Evolutionary conservation across 768 basidiomycete species (phyloP), one percentile per base, ranked within the genome.

Genomic region (Nevesoporus exiguus): DNA sequence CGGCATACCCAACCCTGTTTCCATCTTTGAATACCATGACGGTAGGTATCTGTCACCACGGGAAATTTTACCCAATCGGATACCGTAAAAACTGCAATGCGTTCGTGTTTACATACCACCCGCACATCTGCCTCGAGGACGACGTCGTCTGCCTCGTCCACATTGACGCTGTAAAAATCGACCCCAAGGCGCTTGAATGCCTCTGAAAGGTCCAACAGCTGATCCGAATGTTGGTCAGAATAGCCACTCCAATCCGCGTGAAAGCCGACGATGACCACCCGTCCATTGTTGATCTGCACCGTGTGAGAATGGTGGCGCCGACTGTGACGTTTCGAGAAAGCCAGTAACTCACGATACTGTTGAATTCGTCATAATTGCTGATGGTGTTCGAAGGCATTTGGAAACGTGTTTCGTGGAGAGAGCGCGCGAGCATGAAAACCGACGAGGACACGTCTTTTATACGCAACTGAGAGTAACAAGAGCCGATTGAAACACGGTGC

Each of bases 151-250:
- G 79, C 78, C 34, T 73, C 74, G 60, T 93, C 90, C 29, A 89
- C 80, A 58, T 93, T 82, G 52, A 90, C 83, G 66, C 86, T 88
- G 77, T 84, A 87, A 67, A 88, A 86, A 17, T 76, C 75, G 51
- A 86, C 65, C 13, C 65, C 71, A 3, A 68, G 56, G 49, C 60
- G 64, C 21, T 68, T 65, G 6, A 60, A 59, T 11, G 62, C 40
- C 6, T 69, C 65, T 5, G 63, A 54, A 30, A 67, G 46, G 5
- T 65, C 59, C 0, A 55, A 54, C 6, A 66, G 52, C 9, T 31
- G 51, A 9, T 53, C 53, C 21, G 49, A 58, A 7, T 52, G 40
- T 31, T 36, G 24, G 17, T 17, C 24, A 25, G 46, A 59, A 34
- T 24, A 51, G 15, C 55, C 58, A 51, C 49, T 56, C 57, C 52